These are phyloP conservation scores for Trichosporon sp. DNA, from an alignment of 1,284 basidiomycete species.

Conservation along the genomic window DNA sequence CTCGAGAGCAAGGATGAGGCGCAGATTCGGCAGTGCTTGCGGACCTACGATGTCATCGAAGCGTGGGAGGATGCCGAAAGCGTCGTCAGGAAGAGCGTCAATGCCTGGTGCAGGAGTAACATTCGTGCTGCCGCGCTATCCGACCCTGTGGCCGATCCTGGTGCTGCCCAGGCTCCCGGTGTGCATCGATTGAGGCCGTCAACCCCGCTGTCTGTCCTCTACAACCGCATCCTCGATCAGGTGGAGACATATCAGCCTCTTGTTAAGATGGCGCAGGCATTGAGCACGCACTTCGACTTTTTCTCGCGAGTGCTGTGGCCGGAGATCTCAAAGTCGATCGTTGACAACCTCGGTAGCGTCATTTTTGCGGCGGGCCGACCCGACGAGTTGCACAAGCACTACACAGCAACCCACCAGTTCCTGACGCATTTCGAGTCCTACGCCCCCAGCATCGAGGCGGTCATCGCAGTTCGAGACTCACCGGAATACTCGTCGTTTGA, in stretches of 20 bases:
- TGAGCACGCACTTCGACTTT: conserved; percentile 62
- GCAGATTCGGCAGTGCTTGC: conserved; percentile 70
- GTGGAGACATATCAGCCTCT: conserved; percentile 63
- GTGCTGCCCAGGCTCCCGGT: background rate
- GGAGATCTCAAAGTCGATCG: conserved; percentile 68
- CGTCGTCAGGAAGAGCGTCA: conserved; percentile 64
- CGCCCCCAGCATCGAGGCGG: conserved; percentile 66
- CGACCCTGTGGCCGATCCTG: background rate
- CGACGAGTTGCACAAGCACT: conserved; percentile 83
- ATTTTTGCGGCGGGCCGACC: conserved; percentile 89
- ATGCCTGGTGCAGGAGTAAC: conserved; percentile 56
- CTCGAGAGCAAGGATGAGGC: conserved; percentile 40
- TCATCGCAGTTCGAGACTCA: conserved; percentile 66
- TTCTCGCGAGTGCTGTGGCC: conserved; percentile 83
- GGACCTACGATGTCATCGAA: conserved; percentile 72
- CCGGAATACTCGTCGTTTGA: conserved; percentile 67
- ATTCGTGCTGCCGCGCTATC: conserved; percentile 28
- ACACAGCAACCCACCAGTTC: conserved; percentile 75
- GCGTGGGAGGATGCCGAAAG: conserved; percentile 82
- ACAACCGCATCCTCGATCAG: conserved; percentile 76
- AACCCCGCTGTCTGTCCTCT: conserved; percentile 58
- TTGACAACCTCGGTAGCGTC: conserved; percentile 71
- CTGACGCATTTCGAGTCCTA: conserved; percentile 75
- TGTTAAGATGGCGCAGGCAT: conserved; percentile 66
- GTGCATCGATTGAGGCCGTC: conserved; percentile 5